A percentile compares a stretch with the other conserved stretches of the same genome.
These are phyloP conservation scores for Poa annua DNA, from an alignment of 176 grass and related monocot genomes.

Conservation along the genomic window DNA sequence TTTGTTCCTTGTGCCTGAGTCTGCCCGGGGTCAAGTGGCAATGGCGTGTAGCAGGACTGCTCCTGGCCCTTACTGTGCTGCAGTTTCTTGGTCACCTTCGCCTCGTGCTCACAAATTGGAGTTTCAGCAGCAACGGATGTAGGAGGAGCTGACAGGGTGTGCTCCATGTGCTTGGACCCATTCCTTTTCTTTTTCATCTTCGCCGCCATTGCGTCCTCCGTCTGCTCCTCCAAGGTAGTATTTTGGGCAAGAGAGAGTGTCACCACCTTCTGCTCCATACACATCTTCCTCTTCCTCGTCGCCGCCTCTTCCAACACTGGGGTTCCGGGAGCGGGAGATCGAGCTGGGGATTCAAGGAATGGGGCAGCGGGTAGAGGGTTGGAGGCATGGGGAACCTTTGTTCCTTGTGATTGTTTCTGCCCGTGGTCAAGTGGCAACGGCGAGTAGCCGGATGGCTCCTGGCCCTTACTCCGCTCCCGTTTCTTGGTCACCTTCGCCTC, in stretches of 20 bases:
- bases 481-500: background rate
- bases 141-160: background rate
- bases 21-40: background rate
- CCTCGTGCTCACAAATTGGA: background rate
- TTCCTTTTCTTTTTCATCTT: background rate
- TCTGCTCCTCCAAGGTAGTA: background rate
- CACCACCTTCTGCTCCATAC: background rate
- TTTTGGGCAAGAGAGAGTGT: background rate
- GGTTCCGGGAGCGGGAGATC: background rate
- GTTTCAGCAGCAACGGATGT: background rate
- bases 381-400: background rate
- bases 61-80: background rate
- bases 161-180: background rate
- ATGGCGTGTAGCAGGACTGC: background rate
- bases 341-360: background rate
- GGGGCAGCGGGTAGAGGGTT: background rate
- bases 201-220: background rate
- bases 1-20: background rate
- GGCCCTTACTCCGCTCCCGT: background rate
- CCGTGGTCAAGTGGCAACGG: background rate
- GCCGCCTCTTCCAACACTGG: background rate
- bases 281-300: slow-evolving; percentile 7
- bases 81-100: background rate
- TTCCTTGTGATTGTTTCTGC: background rate
- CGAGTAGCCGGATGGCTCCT: background rate